Percentiles rank a stretch among this genome's conserved stretches.
Evolutionary conservation across 225 moss, liverwort and hornwort genomes (phyloP).

Genomic region (Neckera pumila): DNA sequence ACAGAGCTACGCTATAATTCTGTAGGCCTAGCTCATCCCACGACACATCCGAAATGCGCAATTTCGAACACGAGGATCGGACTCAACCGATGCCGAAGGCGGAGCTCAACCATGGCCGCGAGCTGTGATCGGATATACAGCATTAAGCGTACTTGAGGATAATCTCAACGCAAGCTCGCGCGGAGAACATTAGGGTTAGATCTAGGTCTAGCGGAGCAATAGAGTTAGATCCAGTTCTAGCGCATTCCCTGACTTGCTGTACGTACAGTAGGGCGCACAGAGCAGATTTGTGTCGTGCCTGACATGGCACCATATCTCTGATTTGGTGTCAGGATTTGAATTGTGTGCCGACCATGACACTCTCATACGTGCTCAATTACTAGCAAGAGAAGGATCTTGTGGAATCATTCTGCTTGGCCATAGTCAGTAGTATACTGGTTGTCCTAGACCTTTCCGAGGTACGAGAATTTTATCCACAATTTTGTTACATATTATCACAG

Average conservation of each 20-base stretch:
- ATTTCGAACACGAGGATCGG: constrained; percentile 6
- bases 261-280: not conserved
- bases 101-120: not conserved
- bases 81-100: not conserved
- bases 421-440: not conserved
- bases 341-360: constrained; percentile 9
- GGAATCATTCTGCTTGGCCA: not conserved
- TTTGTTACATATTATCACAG: not conserved
- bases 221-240: not conserved
- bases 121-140: not conserved
- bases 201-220: not conserved
- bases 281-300: constrained; percentile 10
- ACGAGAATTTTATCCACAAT: not conserved
- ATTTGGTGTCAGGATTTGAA: not conserved
- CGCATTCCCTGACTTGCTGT: not conserved
- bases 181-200: not conserved
- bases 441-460: not conserved
- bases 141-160: not conserved
- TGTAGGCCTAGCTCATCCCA: not conserved
- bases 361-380: not conserved
- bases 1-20: not conserved
- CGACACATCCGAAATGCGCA: not conserved
- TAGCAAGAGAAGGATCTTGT: not conserved
- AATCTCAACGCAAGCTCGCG: not conserved
- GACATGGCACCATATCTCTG: not conserved